Percentiles rank a stretch among this genome's conserved stretches.
Evolutionary conservation across 1,284 basidiomycete species (phyloP).

Genomic region (Xerocomus cyaneibrunnescens): DNA sequence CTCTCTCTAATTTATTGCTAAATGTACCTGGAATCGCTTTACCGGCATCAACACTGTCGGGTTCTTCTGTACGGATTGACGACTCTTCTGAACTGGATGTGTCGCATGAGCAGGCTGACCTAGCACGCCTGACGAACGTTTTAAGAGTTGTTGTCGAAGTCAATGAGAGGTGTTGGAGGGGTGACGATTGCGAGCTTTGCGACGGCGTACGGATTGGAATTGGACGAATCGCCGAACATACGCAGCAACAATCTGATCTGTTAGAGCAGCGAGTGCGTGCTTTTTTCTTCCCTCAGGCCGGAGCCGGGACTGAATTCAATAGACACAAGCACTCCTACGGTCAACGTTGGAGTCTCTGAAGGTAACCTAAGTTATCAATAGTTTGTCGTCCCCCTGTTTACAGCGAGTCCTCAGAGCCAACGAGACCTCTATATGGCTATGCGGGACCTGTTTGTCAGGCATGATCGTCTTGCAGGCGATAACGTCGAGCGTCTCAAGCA

Average conservation of each 20-base stretch:
- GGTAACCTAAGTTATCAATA: slow-evolving; percentile 39
- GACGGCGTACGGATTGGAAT: slow-evolving; percentile 80
- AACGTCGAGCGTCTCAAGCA: slow-evolving; percentile 84
- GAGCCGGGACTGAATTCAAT: slow-evolving; percentile 1
- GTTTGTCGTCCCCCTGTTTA: slow-evolving; percentile 13
- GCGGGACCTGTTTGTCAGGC: slow-evolving; percentile 80
- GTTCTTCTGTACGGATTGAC: slow-evolving; percentile 29
- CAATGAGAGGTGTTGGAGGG: slow-evolving; percentile 74
- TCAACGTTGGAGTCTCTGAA: slow-evolving; percentile 74
- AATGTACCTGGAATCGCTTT: slow-evolving; percentile 16
- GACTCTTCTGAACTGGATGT: slow-evolving; percentile 22
- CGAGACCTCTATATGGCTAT: slow-evolving; percentile 86
- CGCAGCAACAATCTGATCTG: slow-evolving; percentile 74
- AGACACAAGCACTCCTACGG: slow-evolving; percentile 61
- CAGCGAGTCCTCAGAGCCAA: slow-evolving; percentile 54
- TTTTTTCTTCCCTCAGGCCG: background rate
- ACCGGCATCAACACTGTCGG: slow-evolving; percentile 25
- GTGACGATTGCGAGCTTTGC: slow-evolving; percentile 78
- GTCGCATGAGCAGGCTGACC: slow-evolving; percentile 64
- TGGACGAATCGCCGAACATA: slow-evolving; percentile 64
- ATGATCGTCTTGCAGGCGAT: slow-evolving; percentile 81
- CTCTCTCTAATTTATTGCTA: slow-evolving; percentile 36
- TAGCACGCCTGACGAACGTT: slow-evolving; percentile 78
- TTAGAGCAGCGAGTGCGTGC: slow-evolving; percentile 73
- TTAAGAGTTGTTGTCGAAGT: slow-evolving; percentile 78